These are phyloP conservation scores for Fremontodendron californicum DNA, from an alignment of 345 rosid species.

Conservation along the genomic window DNA sequence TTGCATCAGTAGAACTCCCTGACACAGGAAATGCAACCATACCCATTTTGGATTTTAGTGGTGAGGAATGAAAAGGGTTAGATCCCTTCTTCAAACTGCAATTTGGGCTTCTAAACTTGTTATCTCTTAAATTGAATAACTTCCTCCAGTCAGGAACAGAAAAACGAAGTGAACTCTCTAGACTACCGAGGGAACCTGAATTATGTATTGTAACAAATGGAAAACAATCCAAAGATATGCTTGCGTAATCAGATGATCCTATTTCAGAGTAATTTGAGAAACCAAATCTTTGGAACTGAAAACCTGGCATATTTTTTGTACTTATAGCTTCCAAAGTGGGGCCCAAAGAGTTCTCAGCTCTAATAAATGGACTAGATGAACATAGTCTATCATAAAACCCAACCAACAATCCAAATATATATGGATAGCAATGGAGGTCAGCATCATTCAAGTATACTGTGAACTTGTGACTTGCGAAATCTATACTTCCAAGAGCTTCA, in stretches of 20 bases:
- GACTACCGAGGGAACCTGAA: constrained; percentile 46
- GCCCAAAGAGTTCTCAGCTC: constrained; percentile 22
- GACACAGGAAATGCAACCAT: constrained; percentile 25
- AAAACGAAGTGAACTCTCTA: constrained; percentile 48
- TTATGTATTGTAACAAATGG: constrained; percentile 60
- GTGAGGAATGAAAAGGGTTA: constrained; percentile 13
- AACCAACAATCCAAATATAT: constrained; percentile 47
- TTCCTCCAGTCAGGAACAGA: constrained; percentile 58
- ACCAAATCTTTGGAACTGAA: constrained; percentile 58
- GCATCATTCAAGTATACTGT: constrained; percentile 51
- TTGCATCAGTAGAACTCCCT: constrained; percentile 27
- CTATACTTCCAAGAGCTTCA: constrained; percentile 41
- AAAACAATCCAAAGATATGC: constrained; percentile 59
- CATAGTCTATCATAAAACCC: constrained; percentile 50
- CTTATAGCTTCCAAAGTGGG: constrained; percentile 22
- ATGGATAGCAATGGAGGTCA: constrained; percentile 82
- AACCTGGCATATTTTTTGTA: constrained; percentile 32
- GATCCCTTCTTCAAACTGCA: constrained; percentile 32
- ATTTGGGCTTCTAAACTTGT: constrained; percentile 32
- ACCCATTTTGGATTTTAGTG: constrained; percentile 20
- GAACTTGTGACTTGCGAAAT: constrained; percentile 30
- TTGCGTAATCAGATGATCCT: constrained; percentile 38
- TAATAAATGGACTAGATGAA: constrained; percentile 31
- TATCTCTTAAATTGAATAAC: constrained; percentile 35
- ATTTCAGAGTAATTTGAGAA: constrained; percentile 66